Base-by-base conservation (phyloP, 2,329 filamentous ascomycete genomes). In the Fusarium sp. region DNA sequence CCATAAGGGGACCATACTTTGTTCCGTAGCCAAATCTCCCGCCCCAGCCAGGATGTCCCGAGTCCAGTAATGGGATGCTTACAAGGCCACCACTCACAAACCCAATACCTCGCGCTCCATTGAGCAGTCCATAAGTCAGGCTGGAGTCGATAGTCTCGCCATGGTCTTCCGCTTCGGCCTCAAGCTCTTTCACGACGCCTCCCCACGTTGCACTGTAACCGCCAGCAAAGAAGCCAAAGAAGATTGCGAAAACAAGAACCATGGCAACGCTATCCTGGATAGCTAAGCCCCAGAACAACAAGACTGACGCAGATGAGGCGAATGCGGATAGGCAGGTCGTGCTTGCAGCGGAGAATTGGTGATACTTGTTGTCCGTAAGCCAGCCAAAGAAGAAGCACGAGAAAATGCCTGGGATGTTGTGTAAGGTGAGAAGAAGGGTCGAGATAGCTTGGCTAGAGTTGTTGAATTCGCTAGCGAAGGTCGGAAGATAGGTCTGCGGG, bases 151-250 rank as follows among this genome's bases (percentile, higher is more conserved):
- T 52, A 15, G 37, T 52, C 19, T 52, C 49, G 6, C 22, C 9
- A 30, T 45, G 24, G 0, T 15, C 26, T 9, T 32, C 49, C 22
- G 49, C 49, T 15, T 52, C 49, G 7, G 6, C 20, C n/a, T 52
- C 49, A 1, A 52, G 26, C 7, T 52, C 49, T 3, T 52, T 52
- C 3, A 40, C 44, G 6, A 52, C 32, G 5, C 49, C 49, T 3
- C 49, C 49, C 49, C 49, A 52, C 5, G 49, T 52, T 2, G 49
- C 49, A 24, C 49, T 52, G 5, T 52, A 52, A 3, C 49, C 49
- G 14, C 49, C 49, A 1, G 49, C 49, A n/a, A 52, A 52, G 15
- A 52, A 52, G 19, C 49, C 49, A 24, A 52, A 52, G 19, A 52
- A 13, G 13, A 52, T 17, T 13, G 49, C 49, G 6, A 52, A 52